A percentile compares a stretch with the other conserved stretches of the same genome.
phyloP scores from a whole-genome alignment of 140 eudicot genomes.

The Senecio squalidus region DNA sequence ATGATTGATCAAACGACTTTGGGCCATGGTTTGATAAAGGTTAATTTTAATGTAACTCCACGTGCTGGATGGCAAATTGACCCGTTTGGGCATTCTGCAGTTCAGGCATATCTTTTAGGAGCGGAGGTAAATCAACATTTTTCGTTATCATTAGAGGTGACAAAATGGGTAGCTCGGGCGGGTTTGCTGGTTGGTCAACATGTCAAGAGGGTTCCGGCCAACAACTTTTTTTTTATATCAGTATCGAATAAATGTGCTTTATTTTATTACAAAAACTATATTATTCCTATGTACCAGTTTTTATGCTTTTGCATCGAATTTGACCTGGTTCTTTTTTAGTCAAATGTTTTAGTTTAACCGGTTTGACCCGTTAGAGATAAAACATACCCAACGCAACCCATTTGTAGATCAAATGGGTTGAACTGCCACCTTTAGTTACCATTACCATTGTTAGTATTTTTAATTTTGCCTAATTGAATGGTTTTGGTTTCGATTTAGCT shows the following conservation, averaged over 20 bases:
- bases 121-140: slow-evolving; percentile 53
- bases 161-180: background rate
- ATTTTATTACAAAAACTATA: background rate
- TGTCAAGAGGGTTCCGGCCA: background rate
- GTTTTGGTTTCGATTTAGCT: slow-evolving; percentile 37
- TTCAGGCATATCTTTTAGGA: slow-evolving; percentile 89
- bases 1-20: slow-evolving; percentile 96
- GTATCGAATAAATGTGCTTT: background rate
- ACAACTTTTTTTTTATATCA: background rate
- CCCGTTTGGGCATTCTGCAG: slow-evolving; percentile 98
- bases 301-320: background rate
- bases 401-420: background rate
- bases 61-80: slow-evolving; percentile 99
- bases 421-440: background rate
- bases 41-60: slow-evolving; percentile 68
- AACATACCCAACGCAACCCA: background rate
- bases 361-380: background rate
- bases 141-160: background rate
- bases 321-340: background rate
- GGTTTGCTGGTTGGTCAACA: background rate
- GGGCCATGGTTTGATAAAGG: slow-evolving; percentile 64
- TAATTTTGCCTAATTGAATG: background rate
- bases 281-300: background rate
- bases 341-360: background rate
- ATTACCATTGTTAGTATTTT: background rate